Evolutionary conservation across 2,329 filamentous ascomycete species (phyloP).

Genomic region (Cladosporium sp.): DNA sequence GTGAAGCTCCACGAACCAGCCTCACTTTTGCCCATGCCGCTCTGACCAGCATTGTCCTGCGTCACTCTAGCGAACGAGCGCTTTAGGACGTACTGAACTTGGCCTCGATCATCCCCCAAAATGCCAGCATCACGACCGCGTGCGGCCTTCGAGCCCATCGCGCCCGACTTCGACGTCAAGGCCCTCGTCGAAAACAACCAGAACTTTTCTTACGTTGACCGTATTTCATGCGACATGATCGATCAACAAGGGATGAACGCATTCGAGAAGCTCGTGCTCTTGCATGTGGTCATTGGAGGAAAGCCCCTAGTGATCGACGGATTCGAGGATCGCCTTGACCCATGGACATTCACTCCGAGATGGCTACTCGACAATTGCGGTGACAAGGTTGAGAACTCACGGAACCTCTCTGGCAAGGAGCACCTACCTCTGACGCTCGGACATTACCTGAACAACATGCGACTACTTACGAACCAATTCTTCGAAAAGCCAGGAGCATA

Average conservation of each 20-base stretch:
- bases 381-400: constrained; percentile 80
- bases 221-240: constrained; percentile 78
- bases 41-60: not conserved
- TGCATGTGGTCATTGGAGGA: constrained; percentile 82
- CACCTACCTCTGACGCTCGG: constrained; percentile 83
- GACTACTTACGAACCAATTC: constrained; percentile 80
- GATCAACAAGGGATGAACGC: constrained; percentile 72
- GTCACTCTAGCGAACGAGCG: not conserved
- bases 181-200: constrained; percentile 73
- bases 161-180: constrained; percentile 78
- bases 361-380: constrained; percentile 82
- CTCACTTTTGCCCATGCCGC: not conserved
- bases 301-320: constrained; percentile 90
- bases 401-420: constrained; percentile 72
- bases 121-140: constrained; percentile 82
- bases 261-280: constrained; percentile 81
- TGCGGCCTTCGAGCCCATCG: constrained; percentile 88
- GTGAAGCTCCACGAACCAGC: not conserved
- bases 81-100: not conserved
- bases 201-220: constrained; percentile 85
- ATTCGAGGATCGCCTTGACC: constrained; percentile 75
- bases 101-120: not conserved
- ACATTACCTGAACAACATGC: constrained; percentile 89
- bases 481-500: constrained; percentile 68
- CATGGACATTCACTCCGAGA: constrained; percentile 72